These are phyloP conservation scores for Penicillium sp. DNA, from an alignment of 2,329 filamentous ascomycete genomes.

Conservation along the genomic window DNA sequence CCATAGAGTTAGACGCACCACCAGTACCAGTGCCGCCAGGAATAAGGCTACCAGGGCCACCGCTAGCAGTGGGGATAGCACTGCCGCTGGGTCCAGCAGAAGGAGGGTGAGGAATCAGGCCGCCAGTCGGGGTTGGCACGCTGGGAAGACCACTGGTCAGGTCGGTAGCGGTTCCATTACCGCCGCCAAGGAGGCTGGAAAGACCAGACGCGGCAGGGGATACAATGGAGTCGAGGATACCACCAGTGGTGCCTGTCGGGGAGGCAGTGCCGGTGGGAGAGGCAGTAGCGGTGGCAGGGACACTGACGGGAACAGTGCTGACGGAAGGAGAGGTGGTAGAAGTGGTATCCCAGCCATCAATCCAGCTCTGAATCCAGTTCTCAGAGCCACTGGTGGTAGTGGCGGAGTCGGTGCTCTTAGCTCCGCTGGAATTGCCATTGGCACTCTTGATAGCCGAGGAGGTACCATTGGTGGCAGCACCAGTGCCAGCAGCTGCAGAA, in stretches of 20 bases:
- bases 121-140: constrained; percentile 17
- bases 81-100: constrained; percentile 20
- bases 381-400: constrained; percentile 4
- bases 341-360: background rate
- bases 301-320: constrained; percentile 28
- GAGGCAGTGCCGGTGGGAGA: constrained; percentile 11
- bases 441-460: background rate
- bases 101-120: constrained; percentile 1
- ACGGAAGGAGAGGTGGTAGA: constrained; percentile 8
- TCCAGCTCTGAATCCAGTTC: constrained; percentile 1
- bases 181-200: constrained; percentile 9
- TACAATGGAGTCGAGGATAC: constrained; percentile 9
- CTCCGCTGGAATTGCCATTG: background rate
- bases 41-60: background rate
- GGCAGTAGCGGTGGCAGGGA: constrained; percentile 22
- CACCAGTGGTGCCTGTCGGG: background rate
- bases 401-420: background rate
- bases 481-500: constrained; percentile 5
- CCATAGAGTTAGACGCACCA: constrained; percentile 14
- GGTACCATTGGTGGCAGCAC: constrained; percentile 3
- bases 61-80: constrained; percentile 11
- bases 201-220: constrained; percentile 17
- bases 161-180: constrained; percentile 2
- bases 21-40: background rate
- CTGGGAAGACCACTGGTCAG: constrained; percentile 17